Evolutionary conservation across 768 basidiomycete genomes (phyloP).

Genomic region (Panaeolus cyanescens): DNA sequence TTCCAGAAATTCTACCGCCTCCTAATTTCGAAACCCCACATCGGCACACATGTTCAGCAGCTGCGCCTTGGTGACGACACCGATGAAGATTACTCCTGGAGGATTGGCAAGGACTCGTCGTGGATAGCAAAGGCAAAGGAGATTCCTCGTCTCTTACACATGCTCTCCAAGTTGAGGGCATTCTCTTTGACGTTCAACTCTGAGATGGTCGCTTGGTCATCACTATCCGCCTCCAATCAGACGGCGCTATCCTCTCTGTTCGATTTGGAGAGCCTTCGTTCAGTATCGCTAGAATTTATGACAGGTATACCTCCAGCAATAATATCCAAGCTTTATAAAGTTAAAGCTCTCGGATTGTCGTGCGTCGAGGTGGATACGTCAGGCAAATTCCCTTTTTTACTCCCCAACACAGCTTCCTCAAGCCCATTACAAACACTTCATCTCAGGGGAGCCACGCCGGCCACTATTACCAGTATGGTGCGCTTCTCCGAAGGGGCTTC

Average conservation of each 20-base stretch:
- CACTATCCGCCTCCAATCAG: slow-evolving; percentile 10
- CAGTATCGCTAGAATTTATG: slow-evolving; percentile 20
- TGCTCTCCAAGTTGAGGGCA: slow-evolving; percentile 14
- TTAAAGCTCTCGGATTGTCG: slow-evolving; percentile 16
- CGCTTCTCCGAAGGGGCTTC: slow-evolving; percentile 3
- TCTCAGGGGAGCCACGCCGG: slow-evolving; percentile 17
- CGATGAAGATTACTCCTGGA: slow-evolving; percentile 14
- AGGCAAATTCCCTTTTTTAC: background rate
- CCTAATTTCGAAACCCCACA: slow-evolving; percentile 13
- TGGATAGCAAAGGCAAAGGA: slow-evolving; percentile 14
- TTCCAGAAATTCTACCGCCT: slow-evolving; percentile 19
- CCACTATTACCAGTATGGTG: slow-evolving; percentile 12
- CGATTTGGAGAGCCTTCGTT: slow-evolving; percentile 10
- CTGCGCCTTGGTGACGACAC: slow-evolving; percentile 20
- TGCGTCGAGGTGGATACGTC: slow-evolving; percentile 18
- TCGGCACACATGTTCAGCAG: slow-evolving; percentile 19
- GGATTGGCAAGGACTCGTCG: background rate
- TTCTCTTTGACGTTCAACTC: slow-evolving; percentile 23
- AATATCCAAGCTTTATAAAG: slow-evolving; percentile 7
- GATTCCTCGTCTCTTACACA: slow-evolving; percentile 12
- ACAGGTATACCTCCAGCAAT: slow-evolving; percentile 13
- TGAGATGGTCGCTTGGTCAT: slow-evolving; percentile 17
- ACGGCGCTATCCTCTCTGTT: slow-evolving; percentile 11
- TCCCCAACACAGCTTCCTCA: background rate
- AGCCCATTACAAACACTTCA: slow-evolving; percentile 5